Evolutionary conservation across 208 protist genomes (phyloP).

Genomic region (Crithidia fasciculata): DNA sequence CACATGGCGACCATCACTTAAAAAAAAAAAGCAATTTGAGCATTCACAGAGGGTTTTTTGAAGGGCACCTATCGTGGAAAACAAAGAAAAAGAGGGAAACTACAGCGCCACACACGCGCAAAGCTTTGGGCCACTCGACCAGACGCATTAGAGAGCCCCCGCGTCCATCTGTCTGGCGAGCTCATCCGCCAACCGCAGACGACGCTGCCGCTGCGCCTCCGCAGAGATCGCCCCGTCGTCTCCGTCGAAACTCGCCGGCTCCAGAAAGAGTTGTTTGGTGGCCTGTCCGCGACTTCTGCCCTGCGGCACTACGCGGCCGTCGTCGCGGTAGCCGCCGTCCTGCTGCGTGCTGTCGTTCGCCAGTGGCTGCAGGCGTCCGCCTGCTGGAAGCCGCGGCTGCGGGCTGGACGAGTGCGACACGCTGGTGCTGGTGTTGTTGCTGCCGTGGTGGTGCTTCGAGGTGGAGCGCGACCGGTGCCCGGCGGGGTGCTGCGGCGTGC

Average conservation of each 20-base stretch:
- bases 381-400: background rate
- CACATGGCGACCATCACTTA: no score
- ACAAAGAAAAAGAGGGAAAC: no score
- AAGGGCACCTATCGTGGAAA: no score
- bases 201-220: constrained; percentile 17
- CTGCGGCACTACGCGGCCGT: background rate
- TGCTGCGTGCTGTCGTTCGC: background rate
- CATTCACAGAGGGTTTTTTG: no score
- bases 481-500: background rate
- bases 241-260: background rate
- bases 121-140: no score
- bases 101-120: no score
- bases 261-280: background rate
- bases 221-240: background rate
- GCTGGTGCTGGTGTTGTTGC: background rate
- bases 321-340: constrained; percentile 8
- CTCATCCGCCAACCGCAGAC: constrained; percentile 6
- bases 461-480: background rate
- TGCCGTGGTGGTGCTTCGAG: background rate
- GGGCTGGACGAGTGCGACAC: background rate
- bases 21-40: no score
- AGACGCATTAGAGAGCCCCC: background rate
- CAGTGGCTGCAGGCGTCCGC: constrained; percentile 10
- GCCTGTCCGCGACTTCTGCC: background rate
- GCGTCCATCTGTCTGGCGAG: constrained; percentile 15